Evolutionary conservation across 176 grass and related monocot species (phyloP).

Genomic region (Oryza rufipogon): DNA sequence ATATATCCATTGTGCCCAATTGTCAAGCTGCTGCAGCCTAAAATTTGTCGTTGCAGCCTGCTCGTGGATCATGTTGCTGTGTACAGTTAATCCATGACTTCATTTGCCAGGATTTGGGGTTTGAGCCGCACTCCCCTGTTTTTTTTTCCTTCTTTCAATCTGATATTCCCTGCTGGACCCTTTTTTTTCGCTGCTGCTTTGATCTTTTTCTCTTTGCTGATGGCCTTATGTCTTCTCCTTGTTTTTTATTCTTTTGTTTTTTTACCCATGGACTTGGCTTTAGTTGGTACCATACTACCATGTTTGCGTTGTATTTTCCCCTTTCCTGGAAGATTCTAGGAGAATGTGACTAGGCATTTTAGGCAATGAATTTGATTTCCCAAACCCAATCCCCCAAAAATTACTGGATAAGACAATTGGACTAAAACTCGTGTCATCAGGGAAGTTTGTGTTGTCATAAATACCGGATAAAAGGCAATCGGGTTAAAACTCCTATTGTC

Average conservation of each 20-base stretch:
- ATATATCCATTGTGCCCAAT: background rate
- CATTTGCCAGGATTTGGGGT: background rate
- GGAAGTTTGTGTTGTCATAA: too few relatives aligned
- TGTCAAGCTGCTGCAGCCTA: background rate
- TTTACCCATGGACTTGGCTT: background rate
- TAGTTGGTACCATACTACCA: background rate
- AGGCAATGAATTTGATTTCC: background rate
- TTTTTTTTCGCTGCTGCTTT: background rate
- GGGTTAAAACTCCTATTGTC: too few relatives aligned
- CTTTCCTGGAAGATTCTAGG: background rate
- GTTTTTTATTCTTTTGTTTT: background rate
- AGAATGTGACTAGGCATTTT: background rate
- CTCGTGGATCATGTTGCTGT: background rate
- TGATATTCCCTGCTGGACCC: background rate
- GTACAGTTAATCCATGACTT: background rate
- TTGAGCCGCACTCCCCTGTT: background rate
- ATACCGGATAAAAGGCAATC: too few relatives aligned
- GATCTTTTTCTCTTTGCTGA: background rate
- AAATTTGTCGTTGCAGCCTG: background rate
- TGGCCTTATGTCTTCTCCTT: background rate
- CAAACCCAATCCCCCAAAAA: background rate
- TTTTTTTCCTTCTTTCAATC: background rate
- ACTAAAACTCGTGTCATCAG: background rate
- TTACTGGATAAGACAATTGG: background rate
- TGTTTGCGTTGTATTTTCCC: background rate